Conservation (phyloP, 2,329 filamentous ascomycete species). For the Cercospora sesami region DNA sequence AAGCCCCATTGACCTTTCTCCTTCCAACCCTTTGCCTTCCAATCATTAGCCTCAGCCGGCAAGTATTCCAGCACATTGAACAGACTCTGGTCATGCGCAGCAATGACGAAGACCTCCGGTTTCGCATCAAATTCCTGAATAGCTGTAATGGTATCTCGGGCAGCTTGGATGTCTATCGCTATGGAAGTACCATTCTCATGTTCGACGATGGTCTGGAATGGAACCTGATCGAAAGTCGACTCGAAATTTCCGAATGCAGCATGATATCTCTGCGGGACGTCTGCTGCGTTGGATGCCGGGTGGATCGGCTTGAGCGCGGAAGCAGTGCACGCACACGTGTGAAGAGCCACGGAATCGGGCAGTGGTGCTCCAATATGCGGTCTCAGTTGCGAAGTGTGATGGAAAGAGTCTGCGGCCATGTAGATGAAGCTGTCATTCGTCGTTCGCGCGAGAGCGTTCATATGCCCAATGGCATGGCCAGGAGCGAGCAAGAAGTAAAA, state of each 20-base stretch:
- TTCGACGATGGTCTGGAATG: conserved; percentile 16
- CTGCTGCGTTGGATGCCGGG: conserved; percentile 4
- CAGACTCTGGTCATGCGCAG: conserved; percentile 29
- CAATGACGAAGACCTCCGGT: conserved; percentile 24
- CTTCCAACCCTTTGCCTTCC: conserved; percentile 25
- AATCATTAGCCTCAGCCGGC: conserved; percentile 21
- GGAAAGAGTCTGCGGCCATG: conserved; percentile 41
- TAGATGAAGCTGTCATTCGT: conserved; percentile 40
- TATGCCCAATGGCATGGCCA: conserved; percentile 52
- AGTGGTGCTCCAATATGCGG: conserved; percentile 43
- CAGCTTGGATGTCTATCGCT: conserved; percentile 20
- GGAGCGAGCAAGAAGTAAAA: conserved; percentile 55
- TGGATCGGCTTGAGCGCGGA: background rate
- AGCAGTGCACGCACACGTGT: conserved; percentile 13
- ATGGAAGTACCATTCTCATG: conserved; percentile 11
- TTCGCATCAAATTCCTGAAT: conserved; percentile 24
- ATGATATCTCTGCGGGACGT: conserved; percentile 43
- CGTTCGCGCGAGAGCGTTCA: conserved; percentile 49
- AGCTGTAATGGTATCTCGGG: conserved; percentile 21
- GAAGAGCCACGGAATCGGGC: conserved; percentile 28
- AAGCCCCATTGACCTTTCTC: conserved; percentile 24
- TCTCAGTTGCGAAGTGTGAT: conserved; percentile 33
- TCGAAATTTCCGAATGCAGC: conserved; percentile 15
- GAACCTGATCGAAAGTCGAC: conserved; percentile 6
- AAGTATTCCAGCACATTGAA: conserved; percentile 26